Evolutionary conservation across 2,329 filamentous ascomycete genomes (phyloP), one percentile per base, ranked within the genome.

Genomic region (Claviceps cyperi): DNA sequence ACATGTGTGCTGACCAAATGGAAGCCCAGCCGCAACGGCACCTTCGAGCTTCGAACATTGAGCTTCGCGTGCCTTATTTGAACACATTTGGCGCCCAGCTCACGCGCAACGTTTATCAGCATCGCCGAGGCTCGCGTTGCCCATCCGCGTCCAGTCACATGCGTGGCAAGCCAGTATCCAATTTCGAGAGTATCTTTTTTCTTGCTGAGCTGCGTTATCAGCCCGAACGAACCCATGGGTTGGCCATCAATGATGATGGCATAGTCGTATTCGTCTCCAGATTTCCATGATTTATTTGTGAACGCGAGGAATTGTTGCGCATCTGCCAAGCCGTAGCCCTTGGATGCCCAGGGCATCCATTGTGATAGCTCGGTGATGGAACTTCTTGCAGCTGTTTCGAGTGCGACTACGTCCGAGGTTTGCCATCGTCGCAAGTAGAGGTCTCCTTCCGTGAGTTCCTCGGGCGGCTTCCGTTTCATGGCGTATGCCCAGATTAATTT

Each of bases 301-400:
- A 49, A 36, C 13, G 19, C 32, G 19, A 58, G 39, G 15, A 53
- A 54, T 1, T 38, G 19, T 28, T 43, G 37, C 4, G 56, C 55
- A n/a, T 54, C 46, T 9, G 38, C 40, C 5, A 43, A 41, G 13
- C 38, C 39, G 43, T 58, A 57, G 21, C 52, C 50, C 13, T 52
- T 35, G 24, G 50, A 45, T 2, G 56, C 54, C 54, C 55, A 57
- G 35, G 55, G 54, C 52, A 57, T 54, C 55, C 55, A 57, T 5
- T 5, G 37, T 9, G 46, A 35, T 5, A 57, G 56, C 40, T 57
- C 55, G 11, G 47, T 45, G 9, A 54, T 40, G 2, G 55, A 56
- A 2, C 35, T 11, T 21, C 37, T 47, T 9, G 53, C 55, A n/a
- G 54, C 50, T 11, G 51, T 40, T 9, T 52, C 15, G 2, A 56